Conservation (phyloP, 495 filamentous ascomycete genomes). For the Lichina pygmaea region DNA sequence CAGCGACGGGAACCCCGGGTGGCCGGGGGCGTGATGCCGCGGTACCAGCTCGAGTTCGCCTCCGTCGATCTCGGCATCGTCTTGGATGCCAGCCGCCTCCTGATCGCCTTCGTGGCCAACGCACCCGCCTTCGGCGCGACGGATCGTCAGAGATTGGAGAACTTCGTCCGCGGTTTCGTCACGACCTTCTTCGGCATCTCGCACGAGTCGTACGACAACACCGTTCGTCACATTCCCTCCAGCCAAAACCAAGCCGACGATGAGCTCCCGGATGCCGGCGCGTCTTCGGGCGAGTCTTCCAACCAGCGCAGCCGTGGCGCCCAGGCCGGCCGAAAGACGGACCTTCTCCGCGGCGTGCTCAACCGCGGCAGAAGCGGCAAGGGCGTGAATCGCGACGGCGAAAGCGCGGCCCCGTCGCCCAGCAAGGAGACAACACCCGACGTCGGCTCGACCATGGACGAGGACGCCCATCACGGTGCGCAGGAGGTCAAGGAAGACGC, state of each 20-base stretch:
- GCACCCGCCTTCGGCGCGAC: constrained; percentile 34
- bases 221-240: constrained; percentile 38
- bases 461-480: constrained; percentile 20
- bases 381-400: constrained; percentile 33
- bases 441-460: constrained; percentile 38
- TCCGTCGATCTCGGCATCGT: constrained; percentile 59
- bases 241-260: constrained; percentile 26
- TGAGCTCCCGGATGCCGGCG: constrained; percentile 31
- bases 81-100: constrained; percentile 51
- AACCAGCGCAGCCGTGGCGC: constrained; percentile 28
- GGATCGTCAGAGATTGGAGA: constrained; percentile 49
- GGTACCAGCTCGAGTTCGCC: constrained; percentile 44
- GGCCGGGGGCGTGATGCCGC: constrained; percentile 26
- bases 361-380: constrained; percentile 46
- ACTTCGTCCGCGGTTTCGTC: constrained; percentile 73
- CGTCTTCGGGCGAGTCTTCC: constrained; percentile 20
- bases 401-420: constrained; percentile 40
- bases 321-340: constrained; percentile 40
- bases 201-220: constrained; percentile 44
- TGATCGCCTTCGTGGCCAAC: constrained; percentile 47
- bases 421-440: constrained; percentile 77
- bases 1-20: constrained; percentile 37
- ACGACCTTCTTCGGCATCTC: constrained; percentile 72
- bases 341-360: constrained; percentile 65
- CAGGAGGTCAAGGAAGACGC: constrained; percentile 19